Evolutionary conservation across 345 rosid species (phyloP).

Genomic region (Stellera chamaejasme): DNA sequence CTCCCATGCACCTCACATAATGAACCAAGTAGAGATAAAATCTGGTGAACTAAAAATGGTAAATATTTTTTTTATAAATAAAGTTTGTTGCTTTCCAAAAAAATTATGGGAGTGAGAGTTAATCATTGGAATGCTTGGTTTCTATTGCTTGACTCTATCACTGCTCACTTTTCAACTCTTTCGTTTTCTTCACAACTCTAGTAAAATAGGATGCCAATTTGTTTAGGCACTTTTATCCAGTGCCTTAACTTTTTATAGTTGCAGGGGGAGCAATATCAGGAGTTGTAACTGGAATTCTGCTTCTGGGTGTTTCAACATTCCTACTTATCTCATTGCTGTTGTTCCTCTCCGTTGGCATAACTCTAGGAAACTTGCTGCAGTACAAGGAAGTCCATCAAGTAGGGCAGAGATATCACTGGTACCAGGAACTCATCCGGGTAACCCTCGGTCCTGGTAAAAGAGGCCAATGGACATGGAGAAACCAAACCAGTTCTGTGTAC

Average conservation of each 20-base stretch:
- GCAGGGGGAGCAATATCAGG: constrained; percentile 44
- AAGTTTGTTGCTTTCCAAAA: no score
- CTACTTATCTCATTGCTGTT: constrained; percentile 48
- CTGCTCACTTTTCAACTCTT: neutral
- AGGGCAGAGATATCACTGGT: constrained; percentile 80
- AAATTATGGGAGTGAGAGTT: no score
- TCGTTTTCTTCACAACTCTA: neutral
- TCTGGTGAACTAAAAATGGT: no score
- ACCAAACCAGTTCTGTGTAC: constrained; percentile 30
- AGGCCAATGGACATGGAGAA: constrained; percentile 97
- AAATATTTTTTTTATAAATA: no score
- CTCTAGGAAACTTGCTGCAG: constrained; percentile 75
- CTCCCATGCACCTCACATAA: no score
- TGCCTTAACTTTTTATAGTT: constrained; percentile 11
- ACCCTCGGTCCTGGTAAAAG: constrained; percentile 91
- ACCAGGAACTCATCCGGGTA: constrained; percentile 71
- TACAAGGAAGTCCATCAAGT: constrained; percentile 93
- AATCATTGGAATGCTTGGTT: no score
- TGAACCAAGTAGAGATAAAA: no score
- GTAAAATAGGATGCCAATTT: neutral
- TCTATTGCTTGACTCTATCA: no score
- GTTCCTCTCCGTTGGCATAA: constrained; percentile 80
- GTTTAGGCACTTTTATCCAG: neutral
- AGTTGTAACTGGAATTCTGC: constrained; percentile 42
- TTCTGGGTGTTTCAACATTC: constrained; percentile 43